Evolutionary conservation across 176 grass and related monocot species (phyloP).

Genomic region (Oryza meyeriana): DNA sequence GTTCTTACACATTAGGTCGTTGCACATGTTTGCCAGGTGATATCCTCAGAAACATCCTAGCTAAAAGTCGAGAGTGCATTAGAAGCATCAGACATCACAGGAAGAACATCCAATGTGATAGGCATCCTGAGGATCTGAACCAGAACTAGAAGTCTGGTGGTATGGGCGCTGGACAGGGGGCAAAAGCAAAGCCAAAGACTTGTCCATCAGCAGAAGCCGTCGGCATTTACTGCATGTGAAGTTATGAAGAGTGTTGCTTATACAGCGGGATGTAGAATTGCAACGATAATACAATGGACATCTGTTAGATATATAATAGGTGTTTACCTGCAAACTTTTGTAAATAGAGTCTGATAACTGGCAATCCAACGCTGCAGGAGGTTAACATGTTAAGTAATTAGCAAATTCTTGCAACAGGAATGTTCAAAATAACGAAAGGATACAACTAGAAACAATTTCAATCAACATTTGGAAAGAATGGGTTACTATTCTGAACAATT

Average conservation of each 20-base stretch:
- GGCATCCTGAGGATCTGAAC: conserved; percentile 62
- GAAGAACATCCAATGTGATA: conserved; percentile 92
- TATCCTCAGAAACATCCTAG: conserved; percentile 19
- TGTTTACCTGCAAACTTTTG: conserved; percentile 78
- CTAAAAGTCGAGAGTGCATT: conserved; percentile 9
- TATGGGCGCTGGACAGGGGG: conserved; percentile 76
- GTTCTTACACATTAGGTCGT: conserved; percentile 23
- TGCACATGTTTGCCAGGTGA: conserved; percentile 24
- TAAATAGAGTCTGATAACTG: conserved; percentile 76
- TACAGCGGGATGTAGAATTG: conserved; percentile 25
- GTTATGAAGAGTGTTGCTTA: conserved; percentile 30
- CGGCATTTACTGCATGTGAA: conserved; percentile 74
- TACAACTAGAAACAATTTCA: background rate
- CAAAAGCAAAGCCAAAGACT: conserved; percentile 78
- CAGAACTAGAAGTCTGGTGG: conserved; percentile 42
- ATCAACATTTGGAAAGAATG: background rate
- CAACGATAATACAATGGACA: background rate
- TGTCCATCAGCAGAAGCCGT: conserved; percentile 73
- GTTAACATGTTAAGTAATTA: conserved; percentile 24
- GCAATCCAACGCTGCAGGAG: conserved; percentile 76
- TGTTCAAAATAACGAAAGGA: background rate
- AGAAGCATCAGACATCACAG: conserved; percentile 51
- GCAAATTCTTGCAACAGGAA: conserved; percentile 16
- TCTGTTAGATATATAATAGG: conserved; percentile 1
- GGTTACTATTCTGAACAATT: background rate